Base-by-base conservation (phyloP, 73 alveolate species). In the Paramecium sexaurelia region DNA sequence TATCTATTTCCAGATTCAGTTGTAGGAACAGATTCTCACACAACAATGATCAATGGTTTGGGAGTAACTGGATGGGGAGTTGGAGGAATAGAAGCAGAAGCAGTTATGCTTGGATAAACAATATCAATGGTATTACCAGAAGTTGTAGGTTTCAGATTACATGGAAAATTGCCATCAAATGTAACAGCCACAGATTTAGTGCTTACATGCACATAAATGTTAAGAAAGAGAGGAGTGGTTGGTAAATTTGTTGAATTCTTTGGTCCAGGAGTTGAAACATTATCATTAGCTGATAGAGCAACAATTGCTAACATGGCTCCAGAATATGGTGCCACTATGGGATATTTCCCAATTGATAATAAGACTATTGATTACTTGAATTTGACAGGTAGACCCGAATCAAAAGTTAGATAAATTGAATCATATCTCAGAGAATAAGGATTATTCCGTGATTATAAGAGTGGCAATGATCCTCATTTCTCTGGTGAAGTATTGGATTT, bases 241-340 rank as follows among this genome's bases (percentile, higher is more conserved):
- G 98, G 98, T 27, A 94, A 96, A 66, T 96, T 96, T 87, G 99
- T 96, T n/a, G 99, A 96, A 88, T 95, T 94, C 97, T 96, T 40
- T 93, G 99, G 99, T 39, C 94, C 95, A 39, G 99, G 99, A 27
- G 95, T 92, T 89, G 87, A 84, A 29, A 33, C 83, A 26, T 92
- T 96, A 19, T 67, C 96, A 57, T 92, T 96, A 19, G 97, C 99
- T 24, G 98, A 96, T 69, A 92, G 99, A 84, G 99, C 98, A 20
- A 96, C 98, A 3, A 92, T 96, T 43, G 96, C 98, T 75, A 96
- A 95, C 93, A 94, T 96, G 98, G 95, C 99, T 29, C 98, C 98
- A 37, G 99, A 96, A 96, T 96, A 96, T 75, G 99, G 99, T 41
- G 99, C 99, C 24, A 96, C 98, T 35, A 93, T 96, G 96, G 99